Evolutionary conservation across 768 basidiomycete species (phyloP).

Genomic region (Lactarius tabidus): DNA sequence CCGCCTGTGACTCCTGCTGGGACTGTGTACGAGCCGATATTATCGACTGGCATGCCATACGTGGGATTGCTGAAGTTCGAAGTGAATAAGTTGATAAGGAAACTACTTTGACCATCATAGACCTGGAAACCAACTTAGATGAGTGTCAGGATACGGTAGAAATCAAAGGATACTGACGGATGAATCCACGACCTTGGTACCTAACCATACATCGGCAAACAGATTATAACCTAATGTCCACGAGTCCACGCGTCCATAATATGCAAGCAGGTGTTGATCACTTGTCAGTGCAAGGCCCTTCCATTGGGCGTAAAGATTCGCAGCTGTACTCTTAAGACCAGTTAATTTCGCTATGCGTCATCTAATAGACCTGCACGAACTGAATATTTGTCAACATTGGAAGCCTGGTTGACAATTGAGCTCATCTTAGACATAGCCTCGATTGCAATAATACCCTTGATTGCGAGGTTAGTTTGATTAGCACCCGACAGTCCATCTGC

Average conservation of each 20-base stretch:
- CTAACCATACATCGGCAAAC: constrained; percentile 55
- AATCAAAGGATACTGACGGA: constrained; percentile 11
- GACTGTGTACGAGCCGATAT: neutral
- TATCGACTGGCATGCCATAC: constrained; percentile 13
- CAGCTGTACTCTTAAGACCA: neutral
- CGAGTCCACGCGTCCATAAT: constrained; percentile 29
- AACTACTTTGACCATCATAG: constrained; percentile 3
- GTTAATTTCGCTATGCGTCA: neutral
- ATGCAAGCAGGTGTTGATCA: constrained; percentile 7
- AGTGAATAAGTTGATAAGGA: neutral
- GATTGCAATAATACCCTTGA: too few species aligned
- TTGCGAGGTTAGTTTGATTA: constrained; percentile 45
- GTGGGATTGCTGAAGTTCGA: neutral
- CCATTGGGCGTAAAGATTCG: constrained; percentile 10
- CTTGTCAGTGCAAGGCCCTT: constrained; percentile 9
- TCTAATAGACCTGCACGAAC: constrained; percentile 24
- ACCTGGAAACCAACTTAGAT: neutral
- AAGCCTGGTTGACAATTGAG: constrained; percentile 25
- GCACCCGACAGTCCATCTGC: constrained; percentile 26
- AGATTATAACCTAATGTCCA: constrained; percentile 65
- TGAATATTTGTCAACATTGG: constrained; percentile 28
- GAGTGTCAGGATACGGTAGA: neutral
- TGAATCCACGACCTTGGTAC: constrained; percentile 45
- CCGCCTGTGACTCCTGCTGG: neutral
- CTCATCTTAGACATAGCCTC: constrained; percentile 23